Conservation (phyloP, 371 early-diverging fungal species). For the Entomophthora muscae region DNA sequence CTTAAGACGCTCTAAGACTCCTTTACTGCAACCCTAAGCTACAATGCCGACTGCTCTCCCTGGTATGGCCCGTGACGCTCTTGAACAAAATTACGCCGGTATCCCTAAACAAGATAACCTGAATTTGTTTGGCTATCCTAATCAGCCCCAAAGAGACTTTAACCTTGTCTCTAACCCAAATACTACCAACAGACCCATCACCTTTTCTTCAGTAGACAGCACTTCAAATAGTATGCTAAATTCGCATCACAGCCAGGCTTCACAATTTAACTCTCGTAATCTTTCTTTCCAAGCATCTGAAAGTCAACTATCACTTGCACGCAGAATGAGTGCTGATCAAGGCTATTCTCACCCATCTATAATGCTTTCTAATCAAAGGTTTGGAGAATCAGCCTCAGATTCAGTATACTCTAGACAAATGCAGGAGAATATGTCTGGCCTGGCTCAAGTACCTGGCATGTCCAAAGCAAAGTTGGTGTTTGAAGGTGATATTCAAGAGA, state of each 20-base stretch:
- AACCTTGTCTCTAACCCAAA: background rate
- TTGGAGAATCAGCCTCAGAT: background rate
- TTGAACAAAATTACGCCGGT: background rate
- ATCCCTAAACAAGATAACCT: background rate
- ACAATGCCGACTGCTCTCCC: background rate
- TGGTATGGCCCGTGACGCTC: background rate
- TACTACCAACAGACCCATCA: background rate
- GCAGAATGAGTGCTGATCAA: background rate
- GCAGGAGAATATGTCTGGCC: no score
- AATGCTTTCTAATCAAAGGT: background rate
- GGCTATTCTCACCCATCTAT: background rate
- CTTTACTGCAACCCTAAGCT: no score
- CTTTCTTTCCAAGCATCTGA: background rate
- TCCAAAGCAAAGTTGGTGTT: conserved; percentile 42
- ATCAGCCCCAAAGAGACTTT: background rate
- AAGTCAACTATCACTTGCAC: background rate
- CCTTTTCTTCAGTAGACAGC: no score
- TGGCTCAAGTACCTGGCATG: background rate
- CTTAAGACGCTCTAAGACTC: background rate
- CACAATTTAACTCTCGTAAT: background rate
- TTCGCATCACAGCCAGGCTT: background rate
- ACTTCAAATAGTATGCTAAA: no score
- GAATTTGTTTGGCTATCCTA: background rate
- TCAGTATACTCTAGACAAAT: no score
- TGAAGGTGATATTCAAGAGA: conserved; percentile 37